phyloP scores from a whole-genome alignment of 169 alveolate species.

The Sarcocystis neurona region DNA sequence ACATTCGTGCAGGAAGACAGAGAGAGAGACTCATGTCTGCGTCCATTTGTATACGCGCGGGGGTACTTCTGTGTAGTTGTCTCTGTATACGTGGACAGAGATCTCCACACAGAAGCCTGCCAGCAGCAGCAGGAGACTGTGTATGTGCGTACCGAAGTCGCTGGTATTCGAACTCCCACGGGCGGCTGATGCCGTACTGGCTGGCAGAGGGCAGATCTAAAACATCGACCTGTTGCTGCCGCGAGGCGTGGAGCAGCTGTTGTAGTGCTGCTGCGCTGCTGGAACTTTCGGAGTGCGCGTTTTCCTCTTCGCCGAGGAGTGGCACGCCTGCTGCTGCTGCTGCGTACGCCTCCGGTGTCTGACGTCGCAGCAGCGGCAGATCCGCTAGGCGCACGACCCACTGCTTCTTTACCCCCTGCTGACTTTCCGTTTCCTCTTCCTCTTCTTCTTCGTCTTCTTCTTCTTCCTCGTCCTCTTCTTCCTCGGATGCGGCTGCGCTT shows the following conservation, averaged over 20 bases:
- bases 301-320: background rate
- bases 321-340: too few species aligned
- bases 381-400: too few species aligned
- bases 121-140: background rate
- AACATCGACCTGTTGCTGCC: constrained; percentile 10
- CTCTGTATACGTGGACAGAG: background rate
- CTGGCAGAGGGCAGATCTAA: constrained; percentile 49
- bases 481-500: too few species aligned
- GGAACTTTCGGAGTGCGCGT: too few species aligned
- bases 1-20: background rate
- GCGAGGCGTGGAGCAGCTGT: background rate
- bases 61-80: too few species aligned
- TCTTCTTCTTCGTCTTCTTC: background rate
- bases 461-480: background rate
- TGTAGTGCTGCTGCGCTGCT: background rate
- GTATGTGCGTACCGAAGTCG: constrained; percentile 29
- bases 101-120: too few species aligned
- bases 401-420: background rate
- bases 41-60: too few species aligned
- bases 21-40: too few species aligned
- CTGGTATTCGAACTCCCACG: constrained; percentile 50
- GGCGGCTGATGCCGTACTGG: constrained; percentile 40
- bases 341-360: background rate
- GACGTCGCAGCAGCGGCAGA: background rate
- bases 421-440: background rate